Base-by-base conservation (phyloP, 176 grass and related monocot species). In the Puccinellia tenuiflora region DNA sequence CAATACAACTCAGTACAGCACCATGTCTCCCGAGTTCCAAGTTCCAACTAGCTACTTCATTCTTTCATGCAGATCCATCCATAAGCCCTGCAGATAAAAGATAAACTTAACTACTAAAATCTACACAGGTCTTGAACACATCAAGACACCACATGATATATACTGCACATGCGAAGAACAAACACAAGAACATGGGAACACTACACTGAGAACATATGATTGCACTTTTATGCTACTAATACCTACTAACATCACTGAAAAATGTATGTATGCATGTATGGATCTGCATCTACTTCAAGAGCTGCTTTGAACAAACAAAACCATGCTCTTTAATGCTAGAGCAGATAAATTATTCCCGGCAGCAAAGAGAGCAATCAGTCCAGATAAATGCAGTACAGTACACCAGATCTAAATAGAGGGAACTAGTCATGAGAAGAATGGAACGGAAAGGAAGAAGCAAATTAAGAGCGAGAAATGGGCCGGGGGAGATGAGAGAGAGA, bases 401-500 rank as follows among this genome's bases (percentile, higher is more conserved):
- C 11, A 73, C 1, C 66, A 50, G 70, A 73, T 73, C 70, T 50
- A 45, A 17, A 50, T 73, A 31, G 8, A 31, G 16, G 26, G 14
- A 0, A 50, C 7, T 34, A 1, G 6, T 20, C 50, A 21, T 54
- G 50, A 12, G 76, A 25, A 57, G 29, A 26, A 22, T 21, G 30
- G n/a, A 24, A 39, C n/a, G n/a, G 20, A 45, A 43, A 43, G 67
- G 9, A 37, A 4, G 63, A 73, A 57, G 83, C 25, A 70, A 51
- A 75, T 25, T 9, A 22, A 48, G 68, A 38, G 10, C n/a, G 13
- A 72, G 18, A 59, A 21, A 39, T 3, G 28, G n/a, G n/a, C n/a
- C n/a, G n/a, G 34, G 20, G 55, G 62, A 76, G 68, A 75, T 74
- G 75, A 72, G 35, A 85, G 45, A 85, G 46, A 48, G 82, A 88